Evolutionary conservation across 78 protist genomes (phyloP).

Genomic region (Bigelowiella natans): DNA sequence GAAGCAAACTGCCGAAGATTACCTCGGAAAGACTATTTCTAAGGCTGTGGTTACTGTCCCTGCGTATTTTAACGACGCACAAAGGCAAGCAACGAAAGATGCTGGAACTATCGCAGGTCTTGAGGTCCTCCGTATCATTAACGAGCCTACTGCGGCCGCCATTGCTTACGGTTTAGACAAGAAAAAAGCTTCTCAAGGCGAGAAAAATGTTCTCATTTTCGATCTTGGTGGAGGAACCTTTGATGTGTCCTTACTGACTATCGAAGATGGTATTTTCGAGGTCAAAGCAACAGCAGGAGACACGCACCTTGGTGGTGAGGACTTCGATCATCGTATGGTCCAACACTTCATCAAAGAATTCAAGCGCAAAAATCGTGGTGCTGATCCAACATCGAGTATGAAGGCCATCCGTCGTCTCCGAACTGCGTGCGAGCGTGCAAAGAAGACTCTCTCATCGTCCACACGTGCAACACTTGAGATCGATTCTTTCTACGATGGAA

Average conservation of each 20-base stretch:
- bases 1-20: slow-evolving; percentile 63
- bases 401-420: slow-evolving; percentile 75
- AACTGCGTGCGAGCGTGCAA: slow-evolving; percentile 77
- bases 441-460: slow-evolving; percentile 58
- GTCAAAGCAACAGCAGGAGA: slow-evolving; percentile 91
- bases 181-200: slow-evolving; percentile 2
- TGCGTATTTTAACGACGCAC: slow-evolving; percentile 58
- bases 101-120: slow-evolving; percentile 83
- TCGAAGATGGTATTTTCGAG: slow-evolving; percentile 88
- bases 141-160: slow-evolving; percentile 96
- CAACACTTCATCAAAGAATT: slow-evolving; percentile 61
- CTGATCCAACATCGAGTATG: slow-evolving; percentile 50
- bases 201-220: slow-evolving; percentile 54
- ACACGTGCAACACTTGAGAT: slow-evolving; percentile 67
- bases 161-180: slow-evolving; percentile 73
- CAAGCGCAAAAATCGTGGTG: slow-evolving; percentile 54
- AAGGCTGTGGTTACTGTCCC: slow-evolving; percentile 78
- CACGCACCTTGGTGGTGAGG: slow-evolving; percentile 97
- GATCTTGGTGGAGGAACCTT: slow-evolving; percentile 66
- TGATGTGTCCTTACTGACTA: slow-evolving; percentile 70
- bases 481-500: slow-evolving; percentile 74
- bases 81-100: slow-evolving; percentile 86
- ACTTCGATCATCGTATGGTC: slow-evolving; percentile 58
- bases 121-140: slow-evolving; percentile 80
- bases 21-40: slow-evolving; percentile 54